These are phyloP conservation scores for Themeda triandra DNA, from an alignment of 176 grass and related monocot species.

Conservation along the genomic window DNA sequence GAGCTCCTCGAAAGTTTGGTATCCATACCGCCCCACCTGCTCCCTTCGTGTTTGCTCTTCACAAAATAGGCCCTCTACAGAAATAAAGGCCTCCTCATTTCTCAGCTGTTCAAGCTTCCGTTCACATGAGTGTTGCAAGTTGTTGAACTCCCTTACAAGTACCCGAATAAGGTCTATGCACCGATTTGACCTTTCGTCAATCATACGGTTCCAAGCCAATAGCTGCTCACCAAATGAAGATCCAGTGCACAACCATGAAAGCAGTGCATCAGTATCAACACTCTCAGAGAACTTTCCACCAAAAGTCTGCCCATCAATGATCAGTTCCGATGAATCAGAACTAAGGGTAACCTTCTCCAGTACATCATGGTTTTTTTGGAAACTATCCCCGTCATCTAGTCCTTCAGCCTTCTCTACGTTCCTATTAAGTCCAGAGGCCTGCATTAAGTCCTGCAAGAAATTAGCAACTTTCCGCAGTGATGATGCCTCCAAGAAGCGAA, in stretches of 20 bases:
- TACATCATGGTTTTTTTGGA: constrained; percentile 3
- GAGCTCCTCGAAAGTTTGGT: constrained; percentile 59
- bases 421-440: constrained; percentile 62
- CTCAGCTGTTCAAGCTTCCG: constrained; percentile 68
- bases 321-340: constrained; percentile 50
- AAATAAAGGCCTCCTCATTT: constrained; percentile 55
- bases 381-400: constrained; percentile 39
- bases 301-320: constrained; percentile 45
- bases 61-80: constrained; percentile 50
- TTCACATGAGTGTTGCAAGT: constrained; percentile 59
- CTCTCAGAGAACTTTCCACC: constrained; percentile 28
- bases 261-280: constrained; percentile 56
- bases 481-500: constrained; percentile 69
- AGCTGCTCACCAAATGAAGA: constrained; percentile 59
- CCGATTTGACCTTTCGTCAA: constrained; percentile 52
- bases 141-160: constrained; percentile 68
- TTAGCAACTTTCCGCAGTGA: constrained; percentile 63
- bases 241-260: constrained; percentile 81
- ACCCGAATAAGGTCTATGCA: constrained; percentile 35
- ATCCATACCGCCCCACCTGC: constrained; percentile 28
- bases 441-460: constrained; percentile 76
- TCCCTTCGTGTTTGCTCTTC: constrained; percentile 69
- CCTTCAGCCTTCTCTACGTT: constrained; percentile 58
- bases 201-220: constrained; percentile 49
- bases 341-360: constrained; percentile 54